Evolutionary conservation across 176 grass and related monocot genomes (phyloP), one percentile per base, ranked within the genome.

Genomic region (Elymus sibiricus): DNA sequence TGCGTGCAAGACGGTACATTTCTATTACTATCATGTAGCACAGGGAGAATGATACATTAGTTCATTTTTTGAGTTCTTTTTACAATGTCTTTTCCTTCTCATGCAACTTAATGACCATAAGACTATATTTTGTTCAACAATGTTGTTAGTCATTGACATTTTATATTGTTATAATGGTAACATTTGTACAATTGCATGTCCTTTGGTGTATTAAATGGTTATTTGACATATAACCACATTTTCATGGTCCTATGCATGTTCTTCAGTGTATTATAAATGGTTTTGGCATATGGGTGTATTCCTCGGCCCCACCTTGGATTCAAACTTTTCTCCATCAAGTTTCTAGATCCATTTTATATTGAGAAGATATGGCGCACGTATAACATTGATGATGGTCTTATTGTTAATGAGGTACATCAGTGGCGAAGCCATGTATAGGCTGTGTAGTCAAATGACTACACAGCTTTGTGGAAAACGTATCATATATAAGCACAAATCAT

Each of bases 281-380:
- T 32, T 32, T 32, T 32, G 31, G 31, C 31, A 32, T 32, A 32
- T 32, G 3, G 46, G 32, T 43, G 63, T 68, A 59, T 46, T 66
- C 78, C 55, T 73, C 63, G 40, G 39, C 79, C 68, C 68, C 68
- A 39, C 28, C 85, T 63, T 81, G 78, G 42, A 47, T 39, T 71
- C 63, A 53, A 64, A 78, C 9, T 75, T 49, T 49, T 24, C 11
- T 22, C 42, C 42, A 75, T 75, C 12, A 75, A 75, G 25, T 27
- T 75, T 75, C 71, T 75, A 12, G 25, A 75, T 13, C 11, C 40
- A 49, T 6, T 25, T 75, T 43, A 75, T 16, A 9, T 75, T 26
- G 71, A 75, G 13, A 27, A 16, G 71, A 75, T 75, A 28, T 16
- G 3, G 25, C 13, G 0, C 11, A 17, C 47, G 11, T 28, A 25